Base-by-base conservation (phyloP, 495 filamentous ascomycete genomes). In the Margaritispora aquatica region DNA sequence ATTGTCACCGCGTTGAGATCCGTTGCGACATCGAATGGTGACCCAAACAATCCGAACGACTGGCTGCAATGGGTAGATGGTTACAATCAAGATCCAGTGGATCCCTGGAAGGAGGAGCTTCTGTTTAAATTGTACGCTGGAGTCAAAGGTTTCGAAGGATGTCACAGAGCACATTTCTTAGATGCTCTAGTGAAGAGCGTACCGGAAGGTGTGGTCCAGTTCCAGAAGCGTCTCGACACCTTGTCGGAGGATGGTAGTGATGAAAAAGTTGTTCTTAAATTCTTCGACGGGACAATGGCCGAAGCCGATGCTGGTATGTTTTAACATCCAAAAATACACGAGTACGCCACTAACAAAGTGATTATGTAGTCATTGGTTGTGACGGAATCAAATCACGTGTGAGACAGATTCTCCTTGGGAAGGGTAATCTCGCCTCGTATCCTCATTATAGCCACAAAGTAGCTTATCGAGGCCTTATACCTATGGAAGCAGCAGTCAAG, bases 321-420 rank as follows among this genome's bases (percentile, higher is more conserved):
- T 31, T 34, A 9, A 8, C 10, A 19, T 17, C 21, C 34, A 9
- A 53, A 53, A 20, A 24, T n/a, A 10, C 36, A 7, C 11, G n/a
- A 54, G 46, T 23, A 54, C 15, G n/a, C 3, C 23, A 23, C 62
- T 50, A 58, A 34, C 38, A n/a, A 64, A 41, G 34, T 26, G 49
- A 21, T 34, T 2, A 17, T 27, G 2, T 34, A 67, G 74, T 83
- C 10, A 77, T 84, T 53, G 81, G 76, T n/a, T 80, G 77, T 61
- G 81, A 84, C 62, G 81, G 81, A 1, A 78, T 84, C 57, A 76
- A 74, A 51, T 81, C 79, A 2, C 64, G 67, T 1, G 69, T 81
- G 0, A 72, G 80, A 5, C 23, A 71, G 27, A 27, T 75, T 27
- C 13, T 81, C 5, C 61, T 77, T 1, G 68, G 70, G 0, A 22